Percentiles rank a stretch among this genome's conserved stretches.
These are phyloP conservation scores for Saturnispora quitensis DNA, from an alignment of 805 yeast genomes.

Conservation along the genomic window DNA sequence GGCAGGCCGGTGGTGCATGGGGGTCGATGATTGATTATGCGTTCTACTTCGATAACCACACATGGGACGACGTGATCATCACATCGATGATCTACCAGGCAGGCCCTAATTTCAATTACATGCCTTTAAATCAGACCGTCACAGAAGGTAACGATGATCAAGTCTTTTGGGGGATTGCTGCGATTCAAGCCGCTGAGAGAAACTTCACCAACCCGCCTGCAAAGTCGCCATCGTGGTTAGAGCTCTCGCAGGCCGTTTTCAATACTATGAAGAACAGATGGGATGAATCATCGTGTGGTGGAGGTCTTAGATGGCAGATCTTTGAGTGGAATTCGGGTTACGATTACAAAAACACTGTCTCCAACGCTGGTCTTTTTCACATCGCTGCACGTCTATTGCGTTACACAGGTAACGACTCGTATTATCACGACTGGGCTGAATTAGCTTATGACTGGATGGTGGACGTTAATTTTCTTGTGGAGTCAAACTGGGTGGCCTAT, in stretches of 20 bases:
- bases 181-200: constrained; percentile 85
- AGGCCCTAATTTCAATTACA: constrained; percentile 65
- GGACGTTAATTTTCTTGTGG: constrained; percentile 40
- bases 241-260: constrained; percentile 80
- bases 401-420: constrained; percentile 61
- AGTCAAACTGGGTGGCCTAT: constrained; percentile 39
- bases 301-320: constrained; percentile 96
- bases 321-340: constrained; percentile 92
- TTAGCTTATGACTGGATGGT: constrained; percentile 75
- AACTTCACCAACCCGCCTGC: constrained; percentile 65
- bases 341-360: constrained; percentile 82
- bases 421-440: constrained; percentile 65
- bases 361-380: constrained; percentile 87
- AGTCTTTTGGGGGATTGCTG: constrained; percentile 93
- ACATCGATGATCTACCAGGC: constrained; percentile 64
- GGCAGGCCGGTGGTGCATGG: constrained; percentile 98
- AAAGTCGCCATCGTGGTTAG: constrained; percentile 66
- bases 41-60: constrained; percentile 57
- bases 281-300: constrained; percentile 67
- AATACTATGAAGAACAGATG: constrained; percentile 86
- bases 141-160: constrained; percentile 98
- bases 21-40: constrained; percentile 78
- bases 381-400: constrained; percentile 81
- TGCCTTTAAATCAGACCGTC: constrained; percentile 80
- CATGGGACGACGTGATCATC: constrained; percentile 50